Percentiles rank a stretch among this genome's conserved stretches.
These are phyloP conservation scores for Megacollybia marginata DNA, from an alignment of 768 basidiomycete genomes.

Conservation along the genomic window DNA sequence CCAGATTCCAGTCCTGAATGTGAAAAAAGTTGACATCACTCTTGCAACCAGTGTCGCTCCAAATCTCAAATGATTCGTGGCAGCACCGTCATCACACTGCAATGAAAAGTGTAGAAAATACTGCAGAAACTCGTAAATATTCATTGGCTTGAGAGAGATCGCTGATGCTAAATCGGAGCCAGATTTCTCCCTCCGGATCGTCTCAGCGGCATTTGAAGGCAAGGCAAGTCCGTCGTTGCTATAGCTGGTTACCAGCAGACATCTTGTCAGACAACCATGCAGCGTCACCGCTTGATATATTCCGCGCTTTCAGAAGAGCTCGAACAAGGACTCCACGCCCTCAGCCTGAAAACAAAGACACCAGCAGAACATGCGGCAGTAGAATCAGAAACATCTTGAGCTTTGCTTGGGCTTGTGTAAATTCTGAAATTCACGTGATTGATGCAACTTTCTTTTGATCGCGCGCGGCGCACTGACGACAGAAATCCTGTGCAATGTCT, in stretches of 20 bases:
- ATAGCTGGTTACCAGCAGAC: constrained; percentile 3
- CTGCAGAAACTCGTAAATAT: constrained; percentile 72
- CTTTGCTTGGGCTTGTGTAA: too few relatives aligned
- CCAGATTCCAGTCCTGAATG: constrained; percentile 10
- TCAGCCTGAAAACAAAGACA: constrained; percentile 72
- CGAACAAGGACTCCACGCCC: constrained; percentile 62
- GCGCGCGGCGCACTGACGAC: too few relatives aligned
- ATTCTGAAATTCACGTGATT: too few relatives aligned
- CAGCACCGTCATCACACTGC: constrained; percentile 79
- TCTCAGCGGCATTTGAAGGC: constrained; percentile 65
- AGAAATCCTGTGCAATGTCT: too few relatives aligned
- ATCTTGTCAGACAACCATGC: constrained; percentile 53
- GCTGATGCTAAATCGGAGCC: neutral
- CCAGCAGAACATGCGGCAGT: constrained; percentile 32
- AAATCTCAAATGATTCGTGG: constrained; percentile 76
- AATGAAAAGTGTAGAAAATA: constrained; percentile 67
- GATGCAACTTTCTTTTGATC: too few relatives aligned
- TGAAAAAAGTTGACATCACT: constrained; percentile 33
- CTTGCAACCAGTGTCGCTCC: constrained; percentile 56
- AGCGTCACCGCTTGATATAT: constrained; percentile 78
- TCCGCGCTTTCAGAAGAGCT: constrained; percentile 66
- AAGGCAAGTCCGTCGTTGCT: constrained; percentile 41
- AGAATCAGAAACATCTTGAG: too few relatives aligned
- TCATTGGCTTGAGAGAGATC: neutral
- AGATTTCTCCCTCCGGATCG: constrained; percentile 76